These are phyloP conservation scores for Diaporthe humulicola DNA, from an alignment of 2,329 filamentous ascomycete species.

Conservation along the genomic window DNA sequence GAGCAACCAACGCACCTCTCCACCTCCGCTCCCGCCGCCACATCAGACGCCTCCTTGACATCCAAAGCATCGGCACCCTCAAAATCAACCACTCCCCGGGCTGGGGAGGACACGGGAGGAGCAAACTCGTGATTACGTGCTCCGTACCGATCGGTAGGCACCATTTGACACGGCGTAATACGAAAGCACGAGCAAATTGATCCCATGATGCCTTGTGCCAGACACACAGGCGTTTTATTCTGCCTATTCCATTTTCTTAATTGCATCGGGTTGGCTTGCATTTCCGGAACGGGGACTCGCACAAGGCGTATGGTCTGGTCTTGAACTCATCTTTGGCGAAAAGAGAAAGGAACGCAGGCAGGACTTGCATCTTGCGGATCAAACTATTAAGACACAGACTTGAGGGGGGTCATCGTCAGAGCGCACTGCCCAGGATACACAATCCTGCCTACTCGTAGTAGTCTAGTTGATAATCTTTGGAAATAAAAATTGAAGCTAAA, in stretches of 20 bases:
- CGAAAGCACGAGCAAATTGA: background rate
- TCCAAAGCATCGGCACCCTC: background rate
- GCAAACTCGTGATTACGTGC: background rate
- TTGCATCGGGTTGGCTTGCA: constrained; percentile 25
- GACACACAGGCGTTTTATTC: background rate
- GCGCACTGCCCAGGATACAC: constrained; percentile 23
- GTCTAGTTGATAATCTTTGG: constrained; percentile 32
- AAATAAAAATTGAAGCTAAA: background rate
- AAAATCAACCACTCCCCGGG: background rate
- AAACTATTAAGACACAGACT: background rate
- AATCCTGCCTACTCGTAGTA: constrained; percentile 26
- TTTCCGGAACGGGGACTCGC: constrained; percentile 6
- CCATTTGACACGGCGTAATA: background rate
- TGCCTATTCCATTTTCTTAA: background rate
- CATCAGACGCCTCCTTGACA: background rate
- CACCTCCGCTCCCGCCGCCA: constrained; percentile 8
- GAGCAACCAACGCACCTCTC: constrained; percentile 26
- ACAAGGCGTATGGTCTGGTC: constrained; percentile 13
- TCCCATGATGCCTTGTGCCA: background rate
- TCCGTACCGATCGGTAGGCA: background rate
- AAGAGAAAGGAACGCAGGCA: constrained; percentile 17
- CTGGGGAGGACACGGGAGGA: background rate
- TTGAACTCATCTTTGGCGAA: background rate
- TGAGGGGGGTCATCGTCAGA: background rate
- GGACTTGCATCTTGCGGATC: constrained; percentile 21